These are phyloP conservation scores for Paecilomyces sp. DNA, from an alignment of 2,329 filamentous ascomycete species.

Conservation along the genomic window DNA sequence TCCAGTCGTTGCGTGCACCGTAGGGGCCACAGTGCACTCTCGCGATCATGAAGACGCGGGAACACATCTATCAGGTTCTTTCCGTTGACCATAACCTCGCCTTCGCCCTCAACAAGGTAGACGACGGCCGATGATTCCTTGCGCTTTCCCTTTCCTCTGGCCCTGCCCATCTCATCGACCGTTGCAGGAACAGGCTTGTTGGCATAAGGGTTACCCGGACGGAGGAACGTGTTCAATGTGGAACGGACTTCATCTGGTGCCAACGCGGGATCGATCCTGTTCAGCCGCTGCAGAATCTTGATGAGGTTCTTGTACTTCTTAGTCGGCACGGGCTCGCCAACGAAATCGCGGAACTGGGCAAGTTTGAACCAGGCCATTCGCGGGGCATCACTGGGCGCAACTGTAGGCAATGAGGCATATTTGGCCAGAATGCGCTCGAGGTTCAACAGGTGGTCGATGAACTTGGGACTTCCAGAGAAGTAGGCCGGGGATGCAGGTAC, in stretches of 20 bases:
- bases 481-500: conserved; percentile 87
- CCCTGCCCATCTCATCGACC: conserved; percentile 70
- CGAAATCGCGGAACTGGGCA: conserved; percentile 62
- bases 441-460: conserved; percentile 75
- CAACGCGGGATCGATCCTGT: conserved; percentile 74
- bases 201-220: conserved; percentile 64
- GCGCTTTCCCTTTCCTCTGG: conserved; percentile 73
- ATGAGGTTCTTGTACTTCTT: conserved; percentile 74
- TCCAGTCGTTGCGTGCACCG: conserved; percentile 75
- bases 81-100: conserved; percentile 84
- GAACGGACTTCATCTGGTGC: conserved; percentile 62
- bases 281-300: conserved; percentile 67
- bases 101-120: conserved; percentile 85
- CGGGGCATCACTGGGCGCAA: conserved; percentile 59
- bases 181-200: conserved; percentile 54
- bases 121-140: conserved; percentile 82
- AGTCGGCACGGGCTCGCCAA: conserved; percentile 66
- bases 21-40: conserved; percentile 88
- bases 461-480: conserved; percentile 77
- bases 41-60: conserved; percentile 81
- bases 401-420: conserved; percentile 65
- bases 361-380: conserved; percentile 75
- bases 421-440: conserved; percentile 65
- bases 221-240: conserved; percentile 63
- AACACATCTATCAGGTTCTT: conserved; percentile 78